Evolutionary conservation across 805 yeast species (phyloP).

Genomic region (Lipomyces japonicus): DNA sequence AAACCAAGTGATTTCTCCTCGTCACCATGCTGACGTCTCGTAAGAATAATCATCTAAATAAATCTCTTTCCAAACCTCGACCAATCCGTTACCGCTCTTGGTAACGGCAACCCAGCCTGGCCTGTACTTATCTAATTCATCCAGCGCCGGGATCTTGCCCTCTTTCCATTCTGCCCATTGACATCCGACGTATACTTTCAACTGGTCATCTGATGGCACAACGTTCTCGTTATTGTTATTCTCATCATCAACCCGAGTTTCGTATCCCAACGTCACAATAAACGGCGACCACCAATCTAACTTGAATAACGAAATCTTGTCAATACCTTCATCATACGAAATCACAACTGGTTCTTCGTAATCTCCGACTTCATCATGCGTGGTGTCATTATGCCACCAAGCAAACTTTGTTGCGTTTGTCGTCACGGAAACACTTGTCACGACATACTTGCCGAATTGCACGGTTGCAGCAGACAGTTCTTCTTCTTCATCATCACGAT

Average conservation of each 20-base stretch:
- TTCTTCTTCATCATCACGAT: slow-evolving; percentile 4
- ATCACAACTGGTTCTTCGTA: slow-evolving; percentile 17
- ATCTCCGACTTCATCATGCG: no score
- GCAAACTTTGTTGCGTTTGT: slow-evolving; percentile 17
- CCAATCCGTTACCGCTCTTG: slow-evolving; percentile 62
- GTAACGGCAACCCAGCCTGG: slow-evolving; percentile 65
- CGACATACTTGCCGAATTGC: slow-evolving; percentile 18
- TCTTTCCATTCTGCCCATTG: slow-evolving; percentile 72
- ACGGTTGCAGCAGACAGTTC: not conserved
- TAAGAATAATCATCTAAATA: slow-evolving; percentile 37
- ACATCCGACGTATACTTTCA: slow-evolving; percentile 63
- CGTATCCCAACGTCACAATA: slow-evolving; percentile 22
- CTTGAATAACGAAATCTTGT: slow-evolving; percentile 25
- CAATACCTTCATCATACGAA: slow-evolving; percentile 20
- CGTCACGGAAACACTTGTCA: slow-evolving; percentile 21
- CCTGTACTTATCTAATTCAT: slow-evolving; percentile 63
- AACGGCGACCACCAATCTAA: slow-evolving; percentile 24
- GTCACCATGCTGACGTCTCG: not conserved
- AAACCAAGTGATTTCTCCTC: not conserved
- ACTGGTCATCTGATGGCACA: slow-evolving; percentile 31
- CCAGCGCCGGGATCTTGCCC: slow-evolving; percentile 63
- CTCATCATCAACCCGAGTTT: slow-evolving; percentile 34
- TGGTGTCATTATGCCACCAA: slow-evolving; percentile 1
- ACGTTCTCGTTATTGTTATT: slow-evolving; percentile 35
- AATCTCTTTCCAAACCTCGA: slow-evolving; percentile 52